Conservation (phyloP, 1,284 basidiomycete species). For the Leucoagaricus sp. region DNA sequence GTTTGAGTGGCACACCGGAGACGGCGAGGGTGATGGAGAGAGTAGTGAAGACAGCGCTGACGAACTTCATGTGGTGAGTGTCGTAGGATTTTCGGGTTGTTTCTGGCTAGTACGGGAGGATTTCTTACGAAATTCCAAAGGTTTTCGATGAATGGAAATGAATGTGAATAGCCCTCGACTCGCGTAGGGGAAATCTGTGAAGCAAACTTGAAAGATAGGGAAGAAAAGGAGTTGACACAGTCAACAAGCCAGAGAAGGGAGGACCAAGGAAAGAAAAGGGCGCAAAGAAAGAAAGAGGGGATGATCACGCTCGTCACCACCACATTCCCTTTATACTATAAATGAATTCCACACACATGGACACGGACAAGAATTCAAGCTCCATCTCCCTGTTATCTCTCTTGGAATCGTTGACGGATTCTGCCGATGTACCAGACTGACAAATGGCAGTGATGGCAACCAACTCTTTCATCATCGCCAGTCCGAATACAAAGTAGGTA, state of each 20-base stretch:
- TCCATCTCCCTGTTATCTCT: too few relatives aligned
- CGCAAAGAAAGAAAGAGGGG: background rate
- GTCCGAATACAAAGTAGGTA: too few relatives aligned
- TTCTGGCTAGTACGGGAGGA: background rate
- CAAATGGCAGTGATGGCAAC: too few relatives aligned
- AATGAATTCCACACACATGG: background rate
- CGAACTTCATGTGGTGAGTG: constrained; percentile 34
- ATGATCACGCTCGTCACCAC: too few relatives aligned
- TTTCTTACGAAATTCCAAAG: constrained; percentile 4
- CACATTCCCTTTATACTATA: background rate
- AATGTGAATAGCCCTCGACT: constrained; percentile 19
- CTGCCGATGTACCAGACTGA: too few relatives aligned
- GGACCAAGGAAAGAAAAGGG: background rate
- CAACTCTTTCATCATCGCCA: too few relatives aligned
- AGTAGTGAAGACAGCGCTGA: constrained; percentile 30
- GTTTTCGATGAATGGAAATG: constrained; percentile 5
- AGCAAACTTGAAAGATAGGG: background rate
- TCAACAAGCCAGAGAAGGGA: constrained; percentile 7
- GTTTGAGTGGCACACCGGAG: constrained; percentile 24
- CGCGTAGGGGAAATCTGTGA: constrained; percentile 13
- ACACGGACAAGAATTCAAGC: too few relatives aligned
- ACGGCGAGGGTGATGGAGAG: constrained; percentile 39
- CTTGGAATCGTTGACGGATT: background rate
- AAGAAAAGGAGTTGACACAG: constrained; percentile 11
- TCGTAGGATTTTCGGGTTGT: background rate